Percentiles rank a stretch among this genome's conserved stretches.
phyloP scores from a whole-genome alignment of 2,329 filamentous ascomycete genomes.

The Hypoxylon sp. region DNA sequence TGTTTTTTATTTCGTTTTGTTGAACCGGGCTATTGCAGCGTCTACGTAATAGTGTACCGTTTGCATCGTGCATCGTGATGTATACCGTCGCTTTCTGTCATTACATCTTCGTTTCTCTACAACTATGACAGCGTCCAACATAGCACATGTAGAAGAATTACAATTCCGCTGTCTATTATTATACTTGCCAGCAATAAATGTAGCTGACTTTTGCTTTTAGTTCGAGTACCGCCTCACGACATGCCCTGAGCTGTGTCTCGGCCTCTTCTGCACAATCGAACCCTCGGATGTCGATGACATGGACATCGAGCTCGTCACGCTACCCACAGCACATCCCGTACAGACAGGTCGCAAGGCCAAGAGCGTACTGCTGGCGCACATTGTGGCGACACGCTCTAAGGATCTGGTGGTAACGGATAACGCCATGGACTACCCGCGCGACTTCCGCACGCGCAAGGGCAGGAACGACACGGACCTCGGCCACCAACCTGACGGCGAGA shows the following conservation, averaged over 20 bases:
- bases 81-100: not conserved
- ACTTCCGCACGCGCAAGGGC: conserved; percentile 68
- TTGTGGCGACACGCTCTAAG: conserved; percentile 78
- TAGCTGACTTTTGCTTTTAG: conserved; percentile 58
- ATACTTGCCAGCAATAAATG: not conserved
- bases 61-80: not conserved
- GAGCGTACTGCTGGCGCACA: conserved; percentile 78
- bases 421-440: conserved; percentile 78
- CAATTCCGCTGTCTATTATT: not conserved
- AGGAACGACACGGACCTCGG: conserved; percentile 64
- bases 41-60: too few relatives aligned
- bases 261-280: conserved; percentile 78
- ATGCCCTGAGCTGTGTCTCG: conserved; percentile 82
- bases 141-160: not conserved
- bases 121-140: not conserved
- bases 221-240: conserved; percentile 79
- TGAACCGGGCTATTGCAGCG: too few relatives aligned
- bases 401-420: conserved; percentile 74
- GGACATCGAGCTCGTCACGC: conserved; percentile 64
- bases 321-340: conserved; percentile 66
- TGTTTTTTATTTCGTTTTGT: not conserved
- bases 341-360: conserved; percentile 69
- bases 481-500: conserved; percentile 78
- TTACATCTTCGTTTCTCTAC: not conserved
- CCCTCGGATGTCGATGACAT: conserved; percentile 60